phyloP scores from a whole-genome alignment of 192 early-diverging fungal genomes.

The Lunasporangiospora selenospora region DNA sequence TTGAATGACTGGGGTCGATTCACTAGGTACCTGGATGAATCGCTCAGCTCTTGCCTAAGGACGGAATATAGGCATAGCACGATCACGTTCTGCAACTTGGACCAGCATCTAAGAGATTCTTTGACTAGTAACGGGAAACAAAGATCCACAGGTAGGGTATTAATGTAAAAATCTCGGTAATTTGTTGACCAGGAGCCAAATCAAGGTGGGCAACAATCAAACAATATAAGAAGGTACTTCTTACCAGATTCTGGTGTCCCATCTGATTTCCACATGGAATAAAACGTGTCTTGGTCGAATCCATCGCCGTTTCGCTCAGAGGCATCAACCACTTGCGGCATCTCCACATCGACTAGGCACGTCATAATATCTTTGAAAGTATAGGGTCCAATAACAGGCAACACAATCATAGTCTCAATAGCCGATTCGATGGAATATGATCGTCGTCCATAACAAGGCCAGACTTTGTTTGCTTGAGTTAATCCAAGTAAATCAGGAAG shows the following conservation, averaged over 20 bases:
- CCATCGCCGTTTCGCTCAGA: slow-evolving; percentile 21
- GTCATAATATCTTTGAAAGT: slow-evolving; percentile 31
- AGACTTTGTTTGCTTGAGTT: slow-evolving; percentile 9
- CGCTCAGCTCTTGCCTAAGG: slow-evolving; percentile 2
- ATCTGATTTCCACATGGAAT: slow-evolving; percentile 8
- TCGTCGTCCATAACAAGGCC: slow-evolving; percentile 16
- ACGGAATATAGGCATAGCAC: slow-evolving; percentile 12
- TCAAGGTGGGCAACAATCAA: background rate
- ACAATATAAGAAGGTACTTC: background rate
- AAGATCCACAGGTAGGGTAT: background rate
- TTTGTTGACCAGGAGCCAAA: background rate
- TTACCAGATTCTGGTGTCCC: slow-evolving; percentile 1
- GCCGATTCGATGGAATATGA: slow-evolving; percentile 20
- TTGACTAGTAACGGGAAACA: slow-evolving; percentile 1
- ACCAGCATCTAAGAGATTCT: slow-evolving; percentile 10
- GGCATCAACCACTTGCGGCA: slow-evolving; percentile 12
- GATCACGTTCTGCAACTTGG: slow-evolving; percentile 34
- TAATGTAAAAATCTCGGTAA: background rate
- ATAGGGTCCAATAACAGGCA: slow-evolving; percentile 11
- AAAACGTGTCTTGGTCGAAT: slow-evolving; percentile 9
- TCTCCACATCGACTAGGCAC: slow-evolving; percentile 24
- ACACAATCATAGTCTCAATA: slow-evolving; percentile 9
- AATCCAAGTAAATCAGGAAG: slow-evolving; percentile 28
- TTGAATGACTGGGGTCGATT: slow-evolving; percentile 27
- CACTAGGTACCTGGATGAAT: slow-evolving; percentile 3